Conservation (phyloP, 2,329 filamentous ascomycete species). For the Calycina herbarum region DNA sequence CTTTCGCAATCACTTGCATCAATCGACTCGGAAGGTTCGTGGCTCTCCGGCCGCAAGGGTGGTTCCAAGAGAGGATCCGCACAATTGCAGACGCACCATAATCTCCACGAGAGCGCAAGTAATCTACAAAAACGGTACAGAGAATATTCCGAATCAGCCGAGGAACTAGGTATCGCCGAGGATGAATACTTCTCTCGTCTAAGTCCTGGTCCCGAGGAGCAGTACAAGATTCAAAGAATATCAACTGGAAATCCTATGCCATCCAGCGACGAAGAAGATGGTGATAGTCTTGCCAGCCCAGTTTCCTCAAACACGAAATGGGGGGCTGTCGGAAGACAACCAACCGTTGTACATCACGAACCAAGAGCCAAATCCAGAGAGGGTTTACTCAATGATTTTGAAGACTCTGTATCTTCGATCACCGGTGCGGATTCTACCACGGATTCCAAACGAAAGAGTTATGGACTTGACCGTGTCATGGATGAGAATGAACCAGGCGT, state of each 20-base stretch:
- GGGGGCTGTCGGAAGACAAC: constrained; percentile 45
- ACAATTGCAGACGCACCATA: constrained; percentile 42
- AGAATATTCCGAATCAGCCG: constrained; percentile 60
- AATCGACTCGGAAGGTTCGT: constrained; percentile 92
- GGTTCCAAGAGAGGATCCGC: constrained; percentile 50
- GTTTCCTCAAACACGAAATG: constrained; percentile 34
- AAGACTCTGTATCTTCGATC: constrained; percentile 27
- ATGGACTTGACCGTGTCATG: constrained; percentile 19
- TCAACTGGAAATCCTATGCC: constrained; percentile 48
- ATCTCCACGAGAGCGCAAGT: constrained; percentile 42
- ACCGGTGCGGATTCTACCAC: constrained; percentile 30
- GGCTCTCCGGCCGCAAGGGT: constrained; percentile 75
- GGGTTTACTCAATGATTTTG: constrained; percentile 45
- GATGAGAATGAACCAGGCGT: constrained; percentile 37
- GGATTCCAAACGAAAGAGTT: constrained; percentile 37
- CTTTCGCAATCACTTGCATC: constrained; percentile 87
- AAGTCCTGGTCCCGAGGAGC: constrained; percentile 41
- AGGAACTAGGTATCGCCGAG: constrained; percentile 64
- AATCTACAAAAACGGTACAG: constrained; percentile 47
- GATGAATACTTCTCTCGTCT: constrained; percentile 72
- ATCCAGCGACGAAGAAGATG: constrained; percentile 61
- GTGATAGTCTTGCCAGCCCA: constrained; percentile 39
- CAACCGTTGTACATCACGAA: constrained; percentile 63
- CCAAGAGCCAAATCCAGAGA: constrained; percentile 60
- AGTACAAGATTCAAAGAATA: constrained; percentile 39